Conservation (phyloP, 495 filamentous ascomycete species). For the Elasticomyces elasticus region DNA sequence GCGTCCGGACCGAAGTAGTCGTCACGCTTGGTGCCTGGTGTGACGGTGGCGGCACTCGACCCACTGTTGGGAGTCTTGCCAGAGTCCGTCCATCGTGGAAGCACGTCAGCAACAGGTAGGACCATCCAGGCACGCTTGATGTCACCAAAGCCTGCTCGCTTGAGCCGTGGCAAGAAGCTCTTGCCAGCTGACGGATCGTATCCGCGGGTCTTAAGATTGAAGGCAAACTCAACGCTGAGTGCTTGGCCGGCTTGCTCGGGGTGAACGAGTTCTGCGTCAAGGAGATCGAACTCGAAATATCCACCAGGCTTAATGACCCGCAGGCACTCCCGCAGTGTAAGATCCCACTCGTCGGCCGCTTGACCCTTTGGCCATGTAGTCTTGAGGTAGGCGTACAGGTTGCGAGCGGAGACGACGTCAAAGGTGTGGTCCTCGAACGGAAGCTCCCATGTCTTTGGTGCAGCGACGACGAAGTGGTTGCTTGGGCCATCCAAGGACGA, state of each 20-base stretch:
- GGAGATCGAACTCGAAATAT: conserved; percentile 76
- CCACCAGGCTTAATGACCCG: conserved; percentile 89
- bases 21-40: neutral
- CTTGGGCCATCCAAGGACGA: conserved; percentile 63
- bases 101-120: conserved; percentile 68
- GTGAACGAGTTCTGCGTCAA: conserved; percentile 82
- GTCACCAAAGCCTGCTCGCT: conserved; percentile 60
- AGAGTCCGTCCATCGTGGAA: conserved; percentile 42
- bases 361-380: conserved; percentile 10
- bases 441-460: conserved; percentile 63
- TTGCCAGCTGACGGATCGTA: conserved; percentile 82
- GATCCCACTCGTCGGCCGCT: conserved; percentile 71
- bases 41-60: conserved; percentile 8
- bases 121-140: conserved; percentile 85
- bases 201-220: conserved; percentile 72
- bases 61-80: conserved; percentile 11
- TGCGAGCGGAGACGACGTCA: conserved; percentile 85
- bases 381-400: conserved; percentile 62
- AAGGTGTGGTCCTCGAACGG: conserved; percentile 86
- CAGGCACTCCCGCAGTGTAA: conserved; percentile 72
- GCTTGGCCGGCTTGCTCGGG: conserved; percentile 63
- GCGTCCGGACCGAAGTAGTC: conserved; percentile 6
- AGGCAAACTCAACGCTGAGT: conserved; percentile 79
- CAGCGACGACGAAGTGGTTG: conserved; percentile 75
- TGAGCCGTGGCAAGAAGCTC: conserved; percentile 63